phyloP scores from a whole-genome alignment of 2,329 filamentous ascomycete species.

The Trichophyton verrucosum region DNA sequence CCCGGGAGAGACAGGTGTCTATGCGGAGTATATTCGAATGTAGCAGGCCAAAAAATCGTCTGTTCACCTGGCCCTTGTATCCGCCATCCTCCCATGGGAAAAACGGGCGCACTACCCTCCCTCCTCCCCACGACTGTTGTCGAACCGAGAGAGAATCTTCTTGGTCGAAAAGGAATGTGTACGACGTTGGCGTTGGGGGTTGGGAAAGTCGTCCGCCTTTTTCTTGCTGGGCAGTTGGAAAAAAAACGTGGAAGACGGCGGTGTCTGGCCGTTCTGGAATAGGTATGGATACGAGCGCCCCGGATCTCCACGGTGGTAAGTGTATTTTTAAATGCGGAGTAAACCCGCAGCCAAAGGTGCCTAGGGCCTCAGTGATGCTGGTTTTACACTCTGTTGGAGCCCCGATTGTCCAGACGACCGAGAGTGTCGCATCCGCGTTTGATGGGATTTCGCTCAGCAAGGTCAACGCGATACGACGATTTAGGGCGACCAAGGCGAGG shows the following conservation, averaged over 20 bases:
- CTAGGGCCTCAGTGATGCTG: background rate
- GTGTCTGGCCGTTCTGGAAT: background rate
- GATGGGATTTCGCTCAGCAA: background rate
- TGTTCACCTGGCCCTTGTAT: background rate
- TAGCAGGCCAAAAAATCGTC: background rate
- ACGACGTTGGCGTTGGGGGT: background rate
- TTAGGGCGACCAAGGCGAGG: background rate
- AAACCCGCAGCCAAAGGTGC: background rate
- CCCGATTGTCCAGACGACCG: background rate
- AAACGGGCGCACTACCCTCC: background rate
- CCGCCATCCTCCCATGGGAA: background rate
- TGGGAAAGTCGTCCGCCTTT: background rate
- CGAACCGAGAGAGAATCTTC: background rate
- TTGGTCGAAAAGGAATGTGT: background rate
- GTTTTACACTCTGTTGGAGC: background rate
- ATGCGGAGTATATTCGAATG: background rate
- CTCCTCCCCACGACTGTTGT: background rate
- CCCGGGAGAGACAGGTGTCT: background rate
- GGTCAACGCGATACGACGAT: background rate
- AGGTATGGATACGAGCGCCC: background rate
- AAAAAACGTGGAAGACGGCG: no score
- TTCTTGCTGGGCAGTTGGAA: background rate
- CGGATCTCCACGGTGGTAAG: background rate
- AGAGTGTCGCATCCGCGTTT: background rate
- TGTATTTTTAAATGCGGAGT: background rate